These are phyloP conservation scores for Scolecobasidium constrictum DNA, from an alignment of 2,329 filamentous ascomycete genomes.

Conservation along the genomic window DNA sequence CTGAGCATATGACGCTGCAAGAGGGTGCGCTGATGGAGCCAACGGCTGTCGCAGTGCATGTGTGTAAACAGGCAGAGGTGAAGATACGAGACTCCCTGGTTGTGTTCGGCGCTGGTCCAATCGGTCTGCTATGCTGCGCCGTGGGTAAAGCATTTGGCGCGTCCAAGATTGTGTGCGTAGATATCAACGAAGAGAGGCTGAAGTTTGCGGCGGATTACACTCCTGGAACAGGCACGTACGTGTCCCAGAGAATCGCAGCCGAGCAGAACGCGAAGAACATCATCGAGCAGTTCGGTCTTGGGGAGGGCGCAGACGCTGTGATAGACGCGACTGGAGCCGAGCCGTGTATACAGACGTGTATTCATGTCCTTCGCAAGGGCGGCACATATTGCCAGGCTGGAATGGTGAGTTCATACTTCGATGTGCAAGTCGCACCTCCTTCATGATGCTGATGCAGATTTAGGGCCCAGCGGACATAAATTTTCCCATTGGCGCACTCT, in stretches of 20 bases:
- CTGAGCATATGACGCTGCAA: constrained; percentile 62
- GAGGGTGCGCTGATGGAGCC: constrained; percentile 83
- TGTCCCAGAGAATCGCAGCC: constrained; percentile 44
- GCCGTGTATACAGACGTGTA: constrained; percentile 37
- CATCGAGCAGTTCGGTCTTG: constrained; percentile 51
- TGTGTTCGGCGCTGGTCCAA: constrained; percentile 41
- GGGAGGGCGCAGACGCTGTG: constrained; percentile 35
- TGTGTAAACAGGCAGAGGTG: constrained; percentile 31
- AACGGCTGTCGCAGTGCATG: constrained; percentile 38
- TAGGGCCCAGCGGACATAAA: constrained; percentile 83
- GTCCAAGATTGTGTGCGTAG: constrained; percentile 70
- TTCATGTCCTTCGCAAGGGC: constrained; percentile 36
- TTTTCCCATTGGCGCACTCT: constrained; percentile 86
- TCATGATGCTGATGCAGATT: constrained; percentile 35
- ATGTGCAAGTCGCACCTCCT: too few relatives aligned
- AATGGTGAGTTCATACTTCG: constrained; percentile 18
- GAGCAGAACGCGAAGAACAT: constrained; percentile 66
- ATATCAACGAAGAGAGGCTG: constrained; percentile 71
- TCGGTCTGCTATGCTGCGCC: constrained; percentile 78
- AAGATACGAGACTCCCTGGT: constrained; percentile 34
- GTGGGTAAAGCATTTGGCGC: constrained; percentile 83
- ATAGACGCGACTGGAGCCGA: constrained; percentile 39
- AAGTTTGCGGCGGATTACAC: constrained; percentile 64
- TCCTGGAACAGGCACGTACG: constrained; percentile 55
- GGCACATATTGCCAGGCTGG: constrained; percentile 33